Evolutionary conservation across 495 filamentous ascomycete genomes (phyloP), one percentile per base, ranked within the genome.

Genomic region (Chaetomium tenue): DNA sequence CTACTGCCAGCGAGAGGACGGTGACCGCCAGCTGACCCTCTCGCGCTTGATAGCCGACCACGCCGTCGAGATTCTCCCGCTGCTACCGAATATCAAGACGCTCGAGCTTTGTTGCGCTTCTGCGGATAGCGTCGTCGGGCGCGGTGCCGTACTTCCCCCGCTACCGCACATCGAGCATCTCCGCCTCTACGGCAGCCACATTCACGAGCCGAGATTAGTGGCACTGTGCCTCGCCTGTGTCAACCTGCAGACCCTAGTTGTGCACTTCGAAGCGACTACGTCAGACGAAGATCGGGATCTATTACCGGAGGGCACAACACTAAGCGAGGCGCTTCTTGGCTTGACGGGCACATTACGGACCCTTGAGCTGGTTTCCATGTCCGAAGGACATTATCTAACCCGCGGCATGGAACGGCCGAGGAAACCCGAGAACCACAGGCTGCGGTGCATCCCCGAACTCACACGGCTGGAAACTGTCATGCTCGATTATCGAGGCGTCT

Each of bases 401-500:
- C 67, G 74, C 23, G 74, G 74, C 6, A 52, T 54, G 11, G 74
- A 75, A 50, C 62, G 74, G 16, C 74, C 74, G 0, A 65, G 72
- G 54, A 75, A 75, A 54, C 74, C 68, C 3, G 74, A 75, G 57
- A 75, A 75, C 30, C 74, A 75, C 66, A 66, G 74, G 9, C 69
- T 75, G 1, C 66, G 63, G 1, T 75, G 74, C 52, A 74, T 74
- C 16, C 67, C 74, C 23, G 62, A 70, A 16, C 69, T 75, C 1
- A 55, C 25, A 12, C 50, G 53, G 2, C 70, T 75, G 5, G 63
- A 71, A 39, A 70, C 50, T 40, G 52, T 75, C 22, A 74, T 65
- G 13, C 63, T 75, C 25, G 74, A 75, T 52, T 75, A 74, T 58
- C 68, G 74, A 0, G 74, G 74, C 39, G 62, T 75, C 5, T 75